Evolutionary conservation across 2,329 filamentous ascomycete species (phyloP).

Genomic region (Epichloe baconii): DNA sequence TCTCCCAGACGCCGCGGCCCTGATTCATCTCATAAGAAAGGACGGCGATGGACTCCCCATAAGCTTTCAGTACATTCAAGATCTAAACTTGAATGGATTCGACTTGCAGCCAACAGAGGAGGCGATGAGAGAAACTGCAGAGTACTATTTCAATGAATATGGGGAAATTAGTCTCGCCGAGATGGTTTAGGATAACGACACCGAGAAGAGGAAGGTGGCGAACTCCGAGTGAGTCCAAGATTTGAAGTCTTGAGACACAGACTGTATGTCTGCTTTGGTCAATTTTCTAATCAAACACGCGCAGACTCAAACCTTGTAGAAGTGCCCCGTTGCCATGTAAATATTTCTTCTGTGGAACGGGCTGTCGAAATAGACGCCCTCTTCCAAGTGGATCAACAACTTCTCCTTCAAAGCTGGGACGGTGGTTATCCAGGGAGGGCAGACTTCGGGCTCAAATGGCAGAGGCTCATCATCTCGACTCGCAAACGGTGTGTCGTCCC

Average conservation of each 20-base stretch:
- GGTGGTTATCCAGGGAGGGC: constrained; percentile 4
- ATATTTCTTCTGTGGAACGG: constrained; percentile 8
- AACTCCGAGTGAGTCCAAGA: not conserved
- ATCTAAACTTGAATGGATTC: constrained; percentile 8
- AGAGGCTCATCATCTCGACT: not conserved
- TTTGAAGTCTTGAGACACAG: no score
- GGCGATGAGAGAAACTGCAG: constrained; percentile 6
- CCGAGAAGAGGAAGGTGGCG: not conserved
- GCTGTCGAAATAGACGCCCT: constrained; percentile 3
- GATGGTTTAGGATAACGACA: constrained; percentile 3
- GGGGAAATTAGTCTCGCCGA: constrained; percentile 4
- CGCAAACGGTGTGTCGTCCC: constrained; percentile 2
- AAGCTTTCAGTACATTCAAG: constrained; percentile 8
- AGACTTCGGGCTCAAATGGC: constrained; percentile 2
- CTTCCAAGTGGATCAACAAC: constrained; percentile 2
- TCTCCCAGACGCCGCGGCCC: constrained; percentile 8
- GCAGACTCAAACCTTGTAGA: constrained; percentile 9
- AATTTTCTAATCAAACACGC: no score
- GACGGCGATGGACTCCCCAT: constrained; percentile 4
- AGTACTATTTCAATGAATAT: constrained; percentile 7
- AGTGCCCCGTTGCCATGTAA: constrained; percentile 6
- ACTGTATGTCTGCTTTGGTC: no score
- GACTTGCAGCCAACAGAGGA: constrained; percentile 7
- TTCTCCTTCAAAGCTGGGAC: constrained; percentile 2
- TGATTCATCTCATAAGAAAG: constrained; percentile 6